Conservation (phyloP, 495 filamentous ascomycete genomes). For the Neurospora discreta region DNA sequence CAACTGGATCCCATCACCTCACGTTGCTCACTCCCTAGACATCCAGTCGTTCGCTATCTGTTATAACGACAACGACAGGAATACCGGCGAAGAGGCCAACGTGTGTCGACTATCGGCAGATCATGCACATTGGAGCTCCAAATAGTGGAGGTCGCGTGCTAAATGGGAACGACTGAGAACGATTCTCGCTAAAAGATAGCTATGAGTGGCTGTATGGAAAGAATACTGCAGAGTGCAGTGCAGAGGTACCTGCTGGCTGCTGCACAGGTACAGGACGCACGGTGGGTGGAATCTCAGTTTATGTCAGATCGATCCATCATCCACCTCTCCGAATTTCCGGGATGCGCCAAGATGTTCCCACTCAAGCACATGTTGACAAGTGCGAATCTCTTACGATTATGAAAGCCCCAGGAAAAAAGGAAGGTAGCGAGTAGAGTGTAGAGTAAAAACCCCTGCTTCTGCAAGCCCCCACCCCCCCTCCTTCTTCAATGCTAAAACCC, state of each 20-base stretch:
- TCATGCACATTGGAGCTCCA: neutral
- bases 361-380: neutral
- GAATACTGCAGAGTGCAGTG: neutral
- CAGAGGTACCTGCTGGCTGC: neutral
- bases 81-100: neutral
- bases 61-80: neutral
- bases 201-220: neutral
- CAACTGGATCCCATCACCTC: neutral
- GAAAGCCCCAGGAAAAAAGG: neutral
- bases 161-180: neutral
- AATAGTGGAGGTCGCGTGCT: neutral
- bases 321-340: constrained; percentile 12
- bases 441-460: too few species aligned
- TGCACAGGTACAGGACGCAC: neutral
- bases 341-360: neutral
- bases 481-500: too few species aligned
- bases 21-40: neutral
- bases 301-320: constrained; percentile 6
- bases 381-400: neutral
- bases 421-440: neutral
- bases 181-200: neutral
- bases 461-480: too few species aligned
- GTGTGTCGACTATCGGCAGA: neutral
- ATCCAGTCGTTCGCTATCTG: neutral
- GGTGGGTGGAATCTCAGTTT: neutral